Evolutionary conservation across 192 early-diverging fungal genomes (phyloP), one percentile per base, ranked within the genome.

Genomic region (Coemansia pectinata): DNA sequence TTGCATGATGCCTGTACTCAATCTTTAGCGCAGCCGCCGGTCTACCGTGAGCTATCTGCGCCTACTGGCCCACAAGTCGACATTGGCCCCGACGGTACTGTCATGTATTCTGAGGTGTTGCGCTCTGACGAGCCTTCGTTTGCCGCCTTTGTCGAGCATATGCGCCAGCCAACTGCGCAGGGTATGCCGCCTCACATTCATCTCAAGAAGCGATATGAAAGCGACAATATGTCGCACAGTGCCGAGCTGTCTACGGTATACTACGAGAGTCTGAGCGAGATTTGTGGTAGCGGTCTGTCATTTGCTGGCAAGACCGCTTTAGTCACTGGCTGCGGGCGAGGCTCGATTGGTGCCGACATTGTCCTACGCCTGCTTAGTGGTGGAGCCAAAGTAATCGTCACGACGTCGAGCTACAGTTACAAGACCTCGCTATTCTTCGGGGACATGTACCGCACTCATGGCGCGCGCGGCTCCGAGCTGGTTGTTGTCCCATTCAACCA

Each of bases 401-500:
- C 95, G 6, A 96, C 96, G 25, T 71, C 94, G n/a, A 88, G 93
- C 66, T 97, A 92, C 85, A 92, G 89, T 76, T 88, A 84, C 60
- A 67, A 83, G 8, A 88, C 88, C 19, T 91, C 90, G 47, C 90
- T 92, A 78, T 94, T 92, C 74, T 98, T 92, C 87, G 91, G 92
- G 63, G 78, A 85, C 44, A 90, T 98, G 63, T 98, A 94, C 86
- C 90, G 96, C 72, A 82, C 79, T 23, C 89, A 92, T 76, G 96
- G 96, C n/a, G 88, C 95, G 41, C 91, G 92, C 68, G 93, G 92
- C 31, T 92, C 92, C 3, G 77, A 87, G 14, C 86, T 98, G 47
- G 86, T 94, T 36, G 88, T 98, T 40, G 94, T 97, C 29, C 95
- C 96, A 14, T 98, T 98, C 85, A 98, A 98, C 83, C 92, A 91